Evolutionary conservation across 129 eudicot species (phyloP).

Genomic region (Tagetes erecta): DNA sequence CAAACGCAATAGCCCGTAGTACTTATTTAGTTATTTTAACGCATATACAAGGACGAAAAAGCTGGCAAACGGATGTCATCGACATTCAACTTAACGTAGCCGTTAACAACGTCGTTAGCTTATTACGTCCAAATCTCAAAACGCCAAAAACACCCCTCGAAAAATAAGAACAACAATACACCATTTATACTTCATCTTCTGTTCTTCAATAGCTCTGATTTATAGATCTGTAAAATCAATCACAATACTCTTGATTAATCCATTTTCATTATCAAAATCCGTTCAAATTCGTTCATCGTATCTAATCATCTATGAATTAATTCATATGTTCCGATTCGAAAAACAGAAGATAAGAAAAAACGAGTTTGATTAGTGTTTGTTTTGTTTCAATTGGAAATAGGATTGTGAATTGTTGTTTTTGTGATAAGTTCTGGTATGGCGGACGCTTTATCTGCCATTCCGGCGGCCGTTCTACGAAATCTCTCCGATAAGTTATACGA

Average conservation of each 20-base stretch:
- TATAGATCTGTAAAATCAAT: conserved; percentile 21
- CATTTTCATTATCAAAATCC: not conserved
- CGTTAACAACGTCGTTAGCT: conserved; percentile 23
- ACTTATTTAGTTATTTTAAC: too few relatives aligned
- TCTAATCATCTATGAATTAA: not conserved
- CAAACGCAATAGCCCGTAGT: too few relatives aligned
- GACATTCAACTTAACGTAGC: conserved; percentile 13
- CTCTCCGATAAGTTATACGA: conserved; percentile 88
- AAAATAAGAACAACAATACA: conserved; percentile 13
- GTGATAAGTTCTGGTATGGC: conserved; percentile 48
- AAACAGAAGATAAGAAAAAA: conserved; percentile 45
- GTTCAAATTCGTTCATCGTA: not conserved
- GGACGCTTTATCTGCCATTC: conserved; percentile 66
- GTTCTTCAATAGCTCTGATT: conserved; percentile 16
- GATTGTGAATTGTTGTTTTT: not conserved
- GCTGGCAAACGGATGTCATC: conserved; percentile 36
- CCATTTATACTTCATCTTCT: conserved; percentile 26
- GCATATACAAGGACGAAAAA: not conserved
- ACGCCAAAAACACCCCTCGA: conserved; percentile 16
- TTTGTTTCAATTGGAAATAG: conserved; percentile 7
- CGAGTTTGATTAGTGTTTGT: conserved; percentile 29
- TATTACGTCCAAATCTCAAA: conserved; percentile 15
- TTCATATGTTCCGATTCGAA: conserved; percentile 39
- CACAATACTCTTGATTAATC: conserved; percentile 4
- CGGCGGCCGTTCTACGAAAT: conserved; percentile 81